Conservation (phyloP, 257 asterid species). For the Hygrophila difformis region DNA sequence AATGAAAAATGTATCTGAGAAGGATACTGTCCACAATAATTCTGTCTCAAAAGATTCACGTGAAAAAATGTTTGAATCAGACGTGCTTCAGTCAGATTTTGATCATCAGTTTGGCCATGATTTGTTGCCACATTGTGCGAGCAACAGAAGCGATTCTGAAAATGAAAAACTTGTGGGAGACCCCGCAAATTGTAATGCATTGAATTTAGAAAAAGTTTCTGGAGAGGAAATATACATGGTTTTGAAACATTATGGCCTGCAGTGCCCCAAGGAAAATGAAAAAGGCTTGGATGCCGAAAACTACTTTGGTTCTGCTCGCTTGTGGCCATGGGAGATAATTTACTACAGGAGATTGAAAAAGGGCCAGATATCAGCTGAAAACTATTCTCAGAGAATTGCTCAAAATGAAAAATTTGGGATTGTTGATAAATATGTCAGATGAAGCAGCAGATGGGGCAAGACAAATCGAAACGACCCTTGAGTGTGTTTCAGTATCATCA, state of each 20-base stretch:
- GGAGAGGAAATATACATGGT: conserved; percentile 33
- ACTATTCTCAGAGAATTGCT: not conserved
- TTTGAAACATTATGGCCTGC: conserved; percentile 31
- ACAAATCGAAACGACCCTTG: too few relatives aligned
- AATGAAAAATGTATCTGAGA: not conserved
- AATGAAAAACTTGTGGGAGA: conserved; percentile 14
- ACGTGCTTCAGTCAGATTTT: conserved; percentile 10
- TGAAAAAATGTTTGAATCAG: too few relatives aligned
- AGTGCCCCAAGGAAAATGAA: conserved; percentile 24
- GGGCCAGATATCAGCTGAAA: conserved; percentile 41
- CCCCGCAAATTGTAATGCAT: conserved; percentile 16
- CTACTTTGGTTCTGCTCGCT: conserved; percentile 58
- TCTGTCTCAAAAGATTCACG: conserved; percentile 15
- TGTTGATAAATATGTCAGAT: conserved; percentile 44
- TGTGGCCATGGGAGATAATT: conserved; percentile 67
- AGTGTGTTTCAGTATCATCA: too few relatives aligned
- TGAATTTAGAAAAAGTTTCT: conserved; percentile 26
- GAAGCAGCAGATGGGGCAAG: conserved; percentile 68
- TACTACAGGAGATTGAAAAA: conserved; percentile 41
- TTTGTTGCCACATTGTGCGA: conserved; percentile 7
- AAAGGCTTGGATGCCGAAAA: conserved; percentile 30
- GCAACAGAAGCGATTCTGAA: conserved; percentile 14
- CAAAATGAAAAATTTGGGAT: conserved; percentile 22
- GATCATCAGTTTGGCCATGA: conserved; percentile 15
- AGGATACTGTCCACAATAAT: conserved; percentile 9